Evolutionary conservation across 371 early-diverging fungal species (phyloP).

Genomic region (Edhazardia aedis): DNA sequence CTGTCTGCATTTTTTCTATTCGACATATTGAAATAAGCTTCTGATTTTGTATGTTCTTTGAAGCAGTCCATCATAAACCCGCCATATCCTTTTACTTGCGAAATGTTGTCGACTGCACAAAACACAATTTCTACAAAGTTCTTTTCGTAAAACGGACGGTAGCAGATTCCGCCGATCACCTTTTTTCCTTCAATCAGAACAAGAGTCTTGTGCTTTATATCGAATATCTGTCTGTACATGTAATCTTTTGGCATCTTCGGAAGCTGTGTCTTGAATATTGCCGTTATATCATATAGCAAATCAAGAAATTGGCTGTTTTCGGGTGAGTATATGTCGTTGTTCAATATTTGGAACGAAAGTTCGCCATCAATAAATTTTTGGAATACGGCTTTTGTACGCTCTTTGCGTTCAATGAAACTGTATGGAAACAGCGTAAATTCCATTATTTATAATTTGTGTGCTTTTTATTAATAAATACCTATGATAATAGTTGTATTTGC

Average conservation of each 20-base stretch:
- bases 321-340: too few relatives aligned
- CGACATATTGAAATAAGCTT: conserved; percentile 1
- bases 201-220: conserved; percentile 49
- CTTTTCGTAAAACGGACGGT: conserved; percentile 62
- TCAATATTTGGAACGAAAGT: too few relatives aligned
- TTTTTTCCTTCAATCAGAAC: conserved; percentile 51
- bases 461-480: too few relatives aligned
- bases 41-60: conserved; percentile 39
- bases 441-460: too few relatives aligned
- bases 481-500: too few relatives aligned
- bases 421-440: too few relatives aligned
- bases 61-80: conserved; percentile 40
- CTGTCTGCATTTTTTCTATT: not conserved
- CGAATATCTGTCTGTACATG: conserved; percentile 79
- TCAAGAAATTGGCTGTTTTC: too few relatives aligned
- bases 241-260: conserved; percentile 99
- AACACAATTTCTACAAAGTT: conserved; percentile 95
- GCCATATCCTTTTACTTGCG: conserved; percentile 65
- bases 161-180: conserved; percentile 85
- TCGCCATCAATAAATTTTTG: too few relatives aligned
- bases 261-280: conserved; percentile 80
- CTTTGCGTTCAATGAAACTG: too few relatives aligned
- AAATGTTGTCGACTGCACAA: conserved; percentile 70
- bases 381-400: too few relatives aligned
- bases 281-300: conserved; percentile 67